Conservation (phyloP, 1,139 yeast genomes). For the Candida pseudoviswanathii region DNA sequence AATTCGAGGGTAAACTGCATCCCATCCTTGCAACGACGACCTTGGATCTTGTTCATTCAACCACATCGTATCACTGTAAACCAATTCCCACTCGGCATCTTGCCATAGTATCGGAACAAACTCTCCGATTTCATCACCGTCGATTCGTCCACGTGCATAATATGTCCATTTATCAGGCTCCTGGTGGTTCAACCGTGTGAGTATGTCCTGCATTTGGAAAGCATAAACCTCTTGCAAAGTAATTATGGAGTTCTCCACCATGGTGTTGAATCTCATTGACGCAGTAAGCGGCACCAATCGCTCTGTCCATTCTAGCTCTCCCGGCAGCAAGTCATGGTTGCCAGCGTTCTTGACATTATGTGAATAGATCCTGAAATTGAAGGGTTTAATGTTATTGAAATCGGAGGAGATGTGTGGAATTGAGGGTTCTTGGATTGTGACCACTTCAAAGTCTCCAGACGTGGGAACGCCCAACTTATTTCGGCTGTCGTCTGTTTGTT, state of each 20-base stretch:
- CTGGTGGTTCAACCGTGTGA: constrained; percentile 30
- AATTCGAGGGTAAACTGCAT: constrained; percentile 52
- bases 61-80: constrained; percentile 38
- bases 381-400: constrained; percentile 19
- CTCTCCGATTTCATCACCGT: constrained; percentile 36
- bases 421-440: constrained; percentile 20
- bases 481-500: not conserved
- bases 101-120: constrained; percentile 37
- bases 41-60: constrained; percentile 32
- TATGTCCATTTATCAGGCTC: constrained; percentile 29
- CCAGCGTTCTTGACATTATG: constrained; percentile 44
- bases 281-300: constrained; percentile 27
- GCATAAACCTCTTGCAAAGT: constrained; percentile 40
- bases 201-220: constrained; percentile 35
- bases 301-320: constrained; percentile 34
- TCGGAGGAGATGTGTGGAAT: constrained; percentile 21
- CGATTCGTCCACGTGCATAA: constrained; percentile 38
- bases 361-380: constrained; percentile 37
- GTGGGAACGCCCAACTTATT: constrained; percentile 11
- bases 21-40: constrained; percentile 50
- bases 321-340: constrained; percentile 26
- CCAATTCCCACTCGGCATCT: constrained; percentile 33
- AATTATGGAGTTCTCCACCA: constrained; percentile 27
- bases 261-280: constrained; percentile 32
- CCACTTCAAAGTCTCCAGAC: constrained; percentile 11